phyloP scores from a whole-genome alignment of 805 yeast species.

The Candida coleopterorum region DNA sequence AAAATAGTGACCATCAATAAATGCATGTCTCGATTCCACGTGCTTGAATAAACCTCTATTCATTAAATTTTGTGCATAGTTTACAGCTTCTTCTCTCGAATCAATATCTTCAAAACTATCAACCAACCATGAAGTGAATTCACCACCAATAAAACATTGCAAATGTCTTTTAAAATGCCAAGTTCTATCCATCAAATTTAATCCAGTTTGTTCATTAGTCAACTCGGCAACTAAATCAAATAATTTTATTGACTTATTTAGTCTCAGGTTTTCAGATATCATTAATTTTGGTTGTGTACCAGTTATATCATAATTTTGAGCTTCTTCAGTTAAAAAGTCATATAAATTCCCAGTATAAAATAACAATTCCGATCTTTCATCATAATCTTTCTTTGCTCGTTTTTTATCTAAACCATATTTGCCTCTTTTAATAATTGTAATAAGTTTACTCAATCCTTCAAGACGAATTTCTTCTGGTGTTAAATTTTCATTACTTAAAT shows the following conservation, averaged over 20 bases:
- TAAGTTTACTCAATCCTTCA: constrained; percentile 79
- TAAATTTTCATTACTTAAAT: constrained; percentile 54
- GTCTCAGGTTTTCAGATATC: constrained; percentile 31
- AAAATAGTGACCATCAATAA: constrained; percentile 90
- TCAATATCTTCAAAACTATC: constrained; percentile 75
- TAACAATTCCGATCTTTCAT: constrained; percentile 67
- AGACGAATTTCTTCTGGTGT: constrained; percentile 82
- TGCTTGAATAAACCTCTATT: constrained; percentile 68
- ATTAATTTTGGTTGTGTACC: constrained; percentile 32
- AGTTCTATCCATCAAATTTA: constrained; percentile 68
- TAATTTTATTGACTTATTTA: constrained; percentile 48
- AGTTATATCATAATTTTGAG: constrained; percentile 36
- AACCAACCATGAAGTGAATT: constrained; percentile 79
- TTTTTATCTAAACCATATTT: constrained; percentile 27
- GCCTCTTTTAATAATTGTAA: constrained; percentile 57
- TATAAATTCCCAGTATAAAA: constrained; percentile 86
- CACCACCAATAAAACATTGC: constrained; percentile 80
- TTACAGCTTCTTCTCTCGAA: constrained; percentile 77
- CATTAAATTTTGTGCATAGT: constrained; percentile 76
- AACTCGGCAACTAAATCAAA: constrained; percentile 57
- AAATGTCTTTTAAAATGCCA: constrained; percentile 87
- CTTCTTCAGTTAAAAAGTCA: constrained; percentile 50
- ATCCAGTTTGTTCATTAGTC: constrained; percentile 58
- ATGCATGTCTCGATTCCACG: constrained; percentile 77
- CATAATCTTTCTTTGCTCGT: constrained; percentile 19